These are phyloP conservation scores for Kazachstania psychrophila DNA, from an alignment of 805 yeast species.

Conservation along the genomic window DNA sequence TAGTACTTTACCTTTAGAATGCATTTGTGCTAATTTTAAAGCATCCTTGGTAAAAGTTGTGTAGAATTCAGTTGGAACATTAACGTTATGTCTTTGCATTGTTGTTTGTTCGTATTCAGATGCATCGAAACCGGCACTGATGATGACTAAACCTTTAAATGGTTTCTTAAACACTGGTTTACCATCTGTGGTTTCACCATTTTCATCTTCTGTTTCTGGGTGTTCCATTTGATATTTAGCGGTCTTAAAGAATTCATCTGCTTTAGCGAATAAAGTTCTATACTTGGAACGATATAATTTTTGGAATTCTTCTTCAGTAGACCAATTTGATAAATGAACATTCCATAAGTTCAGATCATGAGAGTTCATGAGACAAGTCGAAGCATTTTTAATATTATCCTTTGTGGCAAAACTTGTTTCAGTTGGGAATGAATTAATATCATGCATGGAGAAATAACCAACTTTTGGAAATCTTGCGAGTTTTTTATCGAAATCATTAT, in stretches of 20 bases:
- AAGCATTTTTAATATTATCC: constrained; percentile 63
- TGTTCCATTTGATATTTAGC: constrained; percentile 39
- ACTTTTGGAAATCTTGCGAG: constrained; percentile 45
- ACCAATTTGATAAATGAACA: constrained; percentile 64
- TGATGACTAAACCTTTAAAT: constrained; percentile 51
- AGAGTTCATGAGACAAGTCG: constrained; percentile 63
- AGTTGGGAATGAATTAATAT: constrained; percentile 78
- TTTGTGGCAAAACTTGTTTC: constrained; percentile 69
- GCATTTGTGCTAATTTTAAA: constrained; percentile 55
- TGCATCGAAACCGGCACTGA: constrained; percentile 86
- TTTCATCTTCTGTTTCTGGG: constrained; percentile 9
- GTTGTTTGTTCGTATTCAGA: constrained; percentile 72
- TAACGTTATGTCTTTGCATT: constrained; percentile 78
- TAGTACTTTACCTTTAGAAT: constrained; percentile 49
- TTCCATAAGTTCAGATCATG: constrained; percentile 80
- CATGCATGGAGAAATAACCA: constrained; percentile 78
- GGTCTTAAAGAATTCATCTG: constrained; percentile 50
- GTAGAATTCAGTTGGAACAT: constrained; percentile 75
- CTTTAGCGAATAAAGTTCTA: constrained; percentile 51
- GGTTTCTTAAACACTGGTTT: constrained; percentile 21
- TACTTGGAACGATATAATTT: constrained; percentile 52
- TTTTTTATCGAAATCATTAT: constrained; percentile 41
- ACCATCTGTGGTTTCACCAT: not conserved
- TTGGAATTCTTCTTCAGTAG: constrained; percentile 55
- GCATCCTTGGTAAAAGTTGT: constrained; percentile 65